Conservation (phyloP, 2,329 filamentous ascomycete species). For the Cladosporium sp. region DNA sequence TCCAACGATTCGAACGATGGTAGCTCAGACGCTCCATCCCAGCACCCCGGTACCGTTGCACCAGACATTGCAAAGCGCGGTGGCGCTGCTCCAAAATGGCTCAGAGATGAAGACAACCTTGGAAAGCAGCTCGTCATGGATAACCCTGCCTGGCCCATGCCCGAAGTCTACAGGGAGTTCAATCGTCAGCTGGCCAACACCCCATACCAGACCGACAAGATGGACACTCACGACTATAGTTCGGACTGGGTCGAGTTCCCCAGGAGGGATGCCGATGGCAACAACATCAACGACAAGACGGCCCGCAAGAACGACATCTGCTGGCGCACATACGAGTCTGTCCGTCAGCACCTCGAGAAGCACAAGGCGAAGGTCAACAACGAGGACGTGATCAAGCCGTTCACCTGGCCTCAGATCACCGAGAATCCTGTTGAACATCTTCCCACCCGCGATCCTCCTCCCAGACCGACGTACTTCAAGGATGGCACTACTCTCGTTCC, state of each 20-base stretch:
- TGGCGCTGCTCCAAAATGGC: slow-evolving; percentile 10
- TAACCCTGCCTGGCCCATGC: not conserved
- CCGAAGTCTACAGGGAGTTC: slow-evolving; percentile 3
- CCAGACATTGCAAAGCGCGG: not conserved
- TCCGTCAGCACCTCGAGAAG: slow-evolving; percentile 8
- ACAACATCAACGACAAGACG: not conserved
- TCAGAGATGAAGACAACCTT: slow-evolving; percentile 9
- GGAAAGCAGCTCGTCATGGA: not conserved
- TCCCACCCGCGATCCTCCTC: not conserved
- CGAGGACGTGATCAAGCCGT: not conserved
- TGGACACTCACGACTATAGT: not conserved
- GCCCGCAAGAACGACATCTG: slow-evolving; percentile 3
- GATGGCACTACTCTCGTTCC: not conserved
- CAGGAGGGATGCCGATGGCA: not conserved
- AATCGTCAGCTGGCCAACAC: slow-evolving; percentile 2
- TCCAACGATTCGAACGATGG: not conserved
- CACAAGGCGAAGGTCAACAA: not conserved
- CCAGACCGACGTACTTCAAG: not conserved
- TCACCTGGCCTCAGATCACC: not conserved
- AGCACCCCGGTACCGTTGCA: not conserved
- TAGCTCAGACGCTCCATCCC: not conserved
- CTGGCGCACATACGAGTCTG: slow-evolving; percentile 4
- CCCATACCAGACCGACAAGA: not conserved
- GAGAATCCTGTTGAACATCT: not conserved
- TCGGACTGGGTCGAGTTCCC: not conserved